Base-by-base conservation (phyloP, 2,329 filamentous ascomycete species). In the Hypoxylon sp. region DNA sequence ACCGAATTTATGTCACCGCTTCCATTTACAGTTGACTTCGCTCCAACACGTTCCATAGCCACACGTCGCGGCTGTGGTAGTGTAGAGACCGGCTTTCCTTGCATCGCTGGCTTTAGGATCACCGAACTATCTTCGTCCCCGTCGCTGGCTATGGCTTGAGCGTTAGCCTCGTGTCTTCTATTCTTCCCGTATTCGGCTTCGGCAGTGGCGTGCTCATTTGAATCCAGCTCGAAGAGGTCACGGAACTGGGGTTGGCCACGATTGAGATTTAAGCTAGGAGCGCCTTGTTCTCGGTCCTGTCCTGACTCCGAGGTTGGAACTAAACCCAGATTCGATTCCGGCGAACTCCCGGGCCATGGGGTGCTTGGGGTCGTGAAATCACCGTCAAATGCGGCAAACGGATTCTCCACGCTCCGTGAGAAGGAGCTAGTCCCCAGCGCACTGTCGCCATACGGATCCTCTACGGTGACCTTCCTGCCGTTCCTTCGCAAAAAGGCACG, bases 401-500 rank as follows among this genome's bases (percentile, higher is more conserved):
- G 35, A 31, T 24, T 15, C 6, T 21, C 15, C 13, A 3, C 46
- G 4, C 31, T 37, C 0, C 21, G 29, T 2, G n/a, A 11, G 17
- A 10, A 11, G 21, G 24, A 60, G 10, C 24, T 48, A 19, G 13
- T 13, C 5, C n/a, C 15, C 8, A 21, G 17, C 15, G 15, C n/a
- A 3, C 32, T 46, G 13, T 60, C 51, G n/a, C 44, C 35, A n/a
- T 50, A 60, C 0, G 59, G 50, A n/a, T 64, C 37, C 2, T 19
- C 27, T 17, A 39, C 10, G 19, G 24, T 31, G 19, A 50, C 48
- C 10, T n/a, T 37, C 19, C 55, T 32, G 15, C 65, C 50, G 54
- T 63, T 55, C n/a, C n/a, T 51, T 10, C 56, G 55, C 32, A 29
- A 32, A 48, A 50, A 62, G 2, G 35, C 8, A 10, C 47, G 4